Percentiles rank a stretch among this genome's conserved stretches.
Evolutionary conservation across 2,329 filamentous ascomycete genomes (phyloP).

Genomic region (Penicillium brasilianum): DNA sequence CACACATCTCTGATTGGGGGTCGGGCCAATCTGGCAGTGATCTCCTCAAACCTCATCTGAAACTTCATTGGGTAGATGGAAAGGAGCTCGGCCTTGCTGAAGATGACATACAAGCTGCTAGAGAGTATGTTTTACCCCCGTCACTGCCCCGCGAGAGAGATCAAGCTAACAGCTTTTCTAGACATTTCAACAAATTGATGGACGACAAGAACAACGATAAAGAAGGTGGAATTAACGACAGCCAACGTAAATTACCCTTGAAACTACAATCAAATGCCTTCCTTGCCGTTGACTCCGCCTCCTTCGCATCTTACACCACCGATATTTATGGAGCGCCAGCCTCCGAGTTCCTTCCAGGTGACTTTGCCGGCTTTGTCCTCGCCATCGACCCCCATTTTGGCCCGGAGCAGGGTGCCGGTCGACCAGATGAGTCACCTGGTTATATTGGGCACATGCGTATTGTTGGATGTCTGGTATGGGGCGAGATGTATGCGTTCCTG

Average conservation of each 20-base stretch:
- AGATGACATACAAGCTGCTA: conserved; percentile 1
- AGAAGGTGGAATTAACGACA: background rate
- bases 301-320: conserved; percentile 9
- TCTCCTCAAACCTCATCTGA: conserved; percentile 20
- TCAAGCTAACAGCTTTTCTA: conserved; percentile 8
- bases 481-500: conserved; percentile 27
- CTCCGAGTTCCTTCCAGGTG: conserved; percentile 11
- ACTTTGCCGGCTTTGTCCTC: conserved; percentile 24
- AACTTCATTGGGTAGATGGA: conserved; percentile 29
- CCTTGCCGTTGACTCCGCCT: background rate
- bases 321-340: background rate
- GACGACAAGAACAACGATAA: background rate
- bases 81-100: conserved; percentile 22
- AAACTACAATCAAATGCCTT: background rate
- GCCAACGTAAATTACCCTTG: conserved; percentile 3
- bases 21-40: conserved; percentile 19
- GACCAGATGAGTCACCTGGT: conserved; percentile 5
- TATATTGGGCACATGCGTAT: conserved; percentile 31
- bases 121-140: conserved; percentile 1
- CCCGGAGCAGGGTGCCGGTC: background rate
- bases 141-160: background rate
- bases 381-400: conserved; percentile 29
- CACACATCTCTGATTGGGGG: conserved; percentile 26
- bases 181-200: conserved; percentile 18
- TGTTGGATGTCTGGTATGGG: conserved; percentile 32